These are phyloP conservation scores for Botrytis porri DNA, from an alignment of 2,329 filamentous ascomycete genomes.

Conservation along the genomic window DNA sequence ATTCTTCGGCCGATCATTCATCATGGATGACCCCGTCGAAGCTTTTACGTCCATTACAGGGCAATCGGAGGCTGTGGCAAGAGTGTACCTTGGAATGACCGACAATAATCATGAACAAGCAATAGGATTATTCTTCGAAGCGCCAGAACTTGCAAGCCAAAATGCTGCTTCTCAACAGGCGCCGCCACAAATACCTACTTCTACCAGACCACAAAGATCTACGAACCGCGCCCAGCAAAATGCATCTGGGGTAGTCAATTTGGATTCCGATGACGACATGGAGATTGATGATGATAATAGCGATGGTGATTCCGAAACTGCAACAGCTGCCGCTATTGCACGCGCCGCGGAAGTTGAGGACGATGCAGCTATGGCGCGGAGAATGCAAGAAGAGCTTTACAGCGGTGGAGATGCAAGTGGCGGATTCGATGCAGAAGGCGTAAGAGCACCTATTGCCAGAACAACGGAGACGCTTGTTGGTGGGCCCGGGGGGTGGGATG, in stretches of 20 bases:
- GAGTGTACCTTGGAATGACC: slow-evolving; percentile 81
- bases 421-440: slow-evolving; percentile 53
- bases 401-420: slow-evolving; percentile 47
- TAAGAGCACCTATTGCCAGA: slow-evolving; percentile 86
- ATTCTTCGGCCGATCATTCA: slow-evolving; percentile 14
- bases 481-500: slow-evolving; percentile 52
- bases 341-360: slow-evolving; percentile 67
- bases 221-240: slow-evolving; percentile 43
- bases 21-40: slow-evolving; percentile 60
- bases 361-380: slow-evolving; percentile 88
- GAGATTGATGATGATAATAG: slow-evolving; percentile 46
- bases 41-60: slow-evolving; percentile 82
- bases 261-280: slow-evolving; percentile 77
- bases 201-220: slow-evolving; percentile 30
- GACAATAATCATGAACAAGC: slow-evolving; percentile 81
- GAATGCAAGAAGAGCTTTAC: slow-evolving; percentile 90
- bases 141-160: slow-evolving; percentile 61
- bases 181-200: slow-evolving; percentile 34
- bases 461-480: slow-evolving; percentile 90
- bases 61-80: slow-evolving; percentile 68
- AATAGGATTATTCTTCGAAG: slow-evolving; percentile 86
- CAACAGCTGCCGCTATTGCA: slow-evolving; percentile 40
- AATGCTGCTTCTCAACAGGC: slow-evolving; percentile 25
- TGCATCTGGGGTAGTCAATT: slow-evolving; percentile 61
- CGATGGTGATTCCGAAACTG: slow-evolving; percentile 37